These are phyloP conservation scores for Rosa hybrid DNA, from an alignment of 331 rosid species.

Conservation along the genomic window DNA sequence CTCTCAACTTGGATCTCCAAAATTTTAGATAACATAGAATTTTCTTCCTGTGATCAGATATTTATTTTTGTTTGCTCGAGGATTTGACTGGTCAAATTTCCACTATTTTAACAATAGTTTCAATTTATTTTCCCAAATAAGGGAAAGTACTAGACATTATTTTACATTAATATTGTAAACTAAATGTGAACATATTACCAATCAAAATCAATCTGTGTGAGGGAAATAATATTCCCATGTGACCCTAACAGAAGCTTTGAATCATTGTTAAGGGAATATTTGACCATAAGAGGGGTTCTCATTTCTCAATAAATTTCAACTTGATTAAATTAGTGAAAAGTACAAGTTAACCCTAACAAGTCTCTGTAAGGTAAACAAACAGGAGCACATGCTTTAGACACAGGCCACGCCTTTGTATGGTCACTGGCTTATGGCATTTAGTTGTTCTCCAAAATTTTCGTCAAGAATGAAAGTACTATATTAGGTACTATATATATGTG, in stretches of 20 bases:
- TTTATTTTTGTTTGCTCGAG: not conserved
- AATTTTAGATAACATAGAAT: too few species aligned
- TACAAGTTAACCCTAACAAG: not conserved
- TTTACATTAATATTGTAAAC: not conserved
- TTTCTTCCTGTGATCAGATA: not conserved
- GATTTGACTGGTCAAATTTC: not conserved
- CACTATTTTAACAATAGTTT: not conserved
- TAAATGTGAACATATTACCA: conserved; percentile 25
- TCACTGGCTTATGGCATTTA: not conserved
- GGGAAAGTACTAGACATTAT: not conserved
- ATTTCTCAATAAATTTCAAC: conserved; percentile 11
- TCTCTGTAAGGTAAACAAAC: not conserved
- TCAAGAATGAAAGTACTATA: too few species aligned
- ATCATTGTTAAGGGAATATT: conserved; percentile 43
- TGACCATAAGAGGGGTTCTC: conserved; percentile 34
- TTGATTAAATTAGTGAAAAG: conserved; percentile 13
- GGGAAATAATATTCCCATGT: conserved; percentile 22
- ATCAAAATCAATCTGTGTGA: conserved; percentile 7
- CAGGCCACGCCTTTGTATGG: conserved; percentile 1
- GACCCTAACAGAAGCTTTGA: conserved; percentile 26
- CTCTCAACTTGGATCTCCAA: too few species aligned
- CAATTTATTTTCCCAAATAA: not conserved
- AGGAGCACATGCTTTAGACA: conserved; percentile 6
- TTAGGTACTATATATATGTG: too few species aligned
- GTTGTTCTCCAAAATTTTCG: too few species aligned